phyloP scores from a whole-genome alignment of 371 early-diverging fungal species.

The Syncephalastrum monosporum region DNA sequence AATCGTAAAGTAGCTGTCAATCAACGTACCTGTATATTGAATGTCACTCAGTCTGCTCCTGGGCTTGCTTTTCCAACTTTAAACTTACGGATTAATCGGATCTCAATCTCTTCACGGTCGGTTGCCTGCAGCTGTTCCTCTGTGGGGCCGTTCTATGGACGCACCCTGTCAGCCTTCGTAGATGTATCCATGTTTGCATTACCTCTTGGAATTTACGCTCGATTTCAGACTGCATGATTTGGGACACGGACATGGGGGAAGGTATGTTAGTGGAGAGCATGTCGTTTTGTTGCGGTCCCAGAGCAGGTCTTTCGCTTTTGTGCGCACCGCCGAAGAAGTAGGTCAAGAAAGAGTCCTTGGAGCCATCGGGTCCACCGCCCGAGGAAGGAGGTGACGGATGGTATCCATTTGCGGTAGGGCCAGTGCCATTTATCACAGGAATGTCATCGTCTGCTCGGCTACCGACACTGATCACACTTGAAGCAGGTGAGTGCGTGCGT shows the following conservation, averaged over 20 bases:
- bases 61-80: background rate
- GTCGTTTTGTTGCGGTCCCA: constrained; percentile 34
- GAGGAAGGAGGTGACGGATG: background rate
- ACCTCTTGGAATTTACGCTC: constrained; percentile 41
- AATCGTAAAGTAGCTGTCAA: constrained; percentile 29
- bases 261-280: constrained; percentile 29
- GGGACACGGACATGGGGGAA: constrained; percentile 42
- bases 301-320: constrained; percentile 44
- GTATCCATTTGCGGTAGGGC: constrained; percentile 12
- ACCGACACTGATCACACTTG: constrained; percentile 14
- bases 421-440: constrained; percentile 4
- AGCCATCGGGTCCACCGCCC: background rate
- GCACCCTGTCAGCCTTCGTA: constrained; percentile 13
- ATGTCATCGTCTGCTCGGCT: constrained; percentile 3
- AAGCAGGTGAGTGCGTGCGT: constrained; percentile 11
- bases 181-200: background rate
- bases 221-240: constrained; percentile 47
- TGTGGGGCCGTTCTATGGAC: constrained; percentile 3
- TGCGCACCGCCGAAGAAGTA: constrained; percentile 76
- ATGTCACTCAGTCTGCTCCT: background rate
- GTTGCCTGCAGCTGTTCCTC: constrained; percentile 39
- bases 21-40: constrained; percentile 30
- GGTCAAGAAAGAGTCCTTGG: constrained; percentile 66
- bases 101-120: constrained; percentile 84
- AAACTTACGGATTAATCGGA: constrained; percentile 77